Conservation (phyloP, 495 filamentous ascomycete species). For the Parachaetomium inaequale region DNA sequence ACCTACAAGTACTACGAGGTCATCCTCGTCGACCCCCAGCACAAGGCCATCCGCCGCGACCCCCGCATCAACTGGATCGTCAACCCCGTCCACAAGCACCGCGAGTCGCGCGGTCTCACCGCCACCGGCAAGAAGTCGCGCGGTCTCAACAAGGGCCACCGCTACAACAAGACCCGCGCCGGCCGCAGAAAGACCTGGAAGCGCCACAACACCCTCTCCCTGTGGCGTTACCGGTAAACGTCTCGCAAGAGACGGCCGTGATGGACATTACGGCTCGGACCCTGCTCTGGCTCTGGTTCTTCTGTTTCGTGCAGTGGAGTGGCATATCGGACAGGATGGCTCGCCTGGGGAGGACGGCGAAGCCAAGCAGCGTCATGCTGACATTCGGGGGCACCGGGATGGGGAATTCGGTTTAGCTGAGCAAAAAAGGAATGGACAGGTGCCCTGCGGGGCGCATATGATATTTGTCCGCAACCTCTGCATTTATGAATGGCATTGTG, state of each 20-base stretch:
- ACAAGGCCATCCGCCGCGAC: conserved; percentile 99
- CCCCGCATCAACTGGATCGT: conserved; percentile 99
- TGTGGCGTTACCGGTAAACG: conserved; percentile 76
- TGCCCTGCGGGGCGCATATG: conserved; percentile 15
- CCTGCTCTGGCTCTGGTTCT: conserved; percentile 28
- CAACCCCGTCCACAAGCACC: conserved; percentile 99
- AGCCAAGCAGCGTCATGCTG: conserved; percentile 15
- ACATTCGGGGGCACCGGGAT: conserved; percentile 23
- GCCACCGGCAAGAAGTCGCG: conserved; percentile 98
- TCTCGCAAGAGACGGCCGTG: conserved; percentile 17
- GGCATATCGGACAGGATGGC: conserved; percentile 19
- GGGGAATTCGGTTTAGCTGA: conserved; percentile 24
- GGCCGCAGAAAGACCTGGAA: conserved; percentile 99
- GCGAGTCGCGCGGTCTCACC: conserved; percentile 93
- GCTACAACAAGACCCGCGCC: conserved; percentile 94
- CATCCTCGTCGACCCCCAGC: conserved; percentile 98
- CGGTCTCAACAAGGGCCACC: conserved; percentile 97
- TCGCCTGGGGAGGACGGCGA: conserved; percentile 17
- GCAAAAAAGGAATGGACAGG: conserved; percentile 30
- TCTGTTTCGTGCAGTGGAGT: conserved; percentile 23
- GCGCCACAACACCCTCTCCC: conserved; percentile 95
- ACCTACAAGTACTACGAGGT: conserved; percentile 99
- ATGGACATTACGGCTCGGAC: conserved; percentile 5
- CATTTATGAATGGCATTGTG: conserved; percentile 19
- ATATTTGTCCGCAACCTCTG: conserved; percentile 20